phyloP scores from a whole-genome alignment of 306 rosid genomes.

The Fragaria iinumae region DNA sequence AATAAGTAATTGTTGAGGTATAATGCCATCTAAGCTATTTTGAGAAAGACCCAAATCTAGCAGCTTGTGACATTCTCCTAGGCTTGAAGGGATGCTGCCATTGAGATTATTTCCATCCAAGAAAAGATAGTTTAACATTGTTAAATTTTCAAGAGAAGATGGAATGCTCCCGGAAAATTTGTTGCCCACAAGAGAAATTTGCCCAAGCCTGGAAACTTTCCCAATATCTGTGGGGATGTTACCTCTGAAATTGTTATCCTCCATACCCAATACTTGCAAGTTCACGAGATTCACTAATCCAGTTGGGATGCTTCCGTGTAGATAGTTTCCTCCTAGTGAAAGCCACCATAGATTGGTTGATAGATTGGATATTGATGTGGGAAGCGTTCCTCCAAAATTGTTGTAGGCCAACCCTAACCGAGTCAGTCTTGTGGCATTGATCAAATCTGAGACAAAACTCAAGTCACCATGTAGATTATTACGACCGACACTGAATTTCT shows the following conservation, averaged over 20 bases:
- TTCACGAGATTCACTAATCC: neutral
- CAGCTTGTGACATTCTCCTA: neutral
- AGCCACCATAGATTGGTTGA: neutral
- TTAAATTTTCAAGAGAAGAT: constrained; percentile 3
- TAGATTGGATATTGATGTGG: neutral
- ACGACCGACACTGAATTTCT: fast-evolving
- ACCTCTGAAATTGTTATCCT: neutral
- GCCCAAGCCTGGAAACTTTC: neutral
- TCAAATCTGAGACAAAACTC: neutral
- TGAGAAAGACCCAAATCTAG: neutral
- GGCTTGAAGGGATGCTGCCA: neutral
- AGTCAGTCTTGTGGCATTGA: neutral
- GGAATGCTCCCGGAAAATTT: neutral
- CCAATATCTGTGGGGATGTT: neutral
- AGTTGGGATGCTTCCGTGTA: neutral
- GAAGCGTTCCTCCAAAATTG: neutral
- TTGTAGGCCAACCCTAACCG: neutral
- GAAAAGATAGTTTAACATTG: fast-evolving
- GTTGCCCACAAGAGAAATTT: neutral
- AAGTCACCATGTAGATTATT: neutral
- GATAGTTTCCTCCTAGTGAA: neutral
- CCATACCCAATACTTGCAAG: neutral
- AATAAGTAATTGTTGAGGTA: neutral
- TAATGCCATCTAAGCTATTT: neutral
- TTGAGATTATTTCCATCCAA: neutral